Evolutionary conservation across 2,329 filamentous ascomycete species (phyloP), one percentile per base, ranked within the genome.

Genomic region (Geosmithia putterillii): DNA sequence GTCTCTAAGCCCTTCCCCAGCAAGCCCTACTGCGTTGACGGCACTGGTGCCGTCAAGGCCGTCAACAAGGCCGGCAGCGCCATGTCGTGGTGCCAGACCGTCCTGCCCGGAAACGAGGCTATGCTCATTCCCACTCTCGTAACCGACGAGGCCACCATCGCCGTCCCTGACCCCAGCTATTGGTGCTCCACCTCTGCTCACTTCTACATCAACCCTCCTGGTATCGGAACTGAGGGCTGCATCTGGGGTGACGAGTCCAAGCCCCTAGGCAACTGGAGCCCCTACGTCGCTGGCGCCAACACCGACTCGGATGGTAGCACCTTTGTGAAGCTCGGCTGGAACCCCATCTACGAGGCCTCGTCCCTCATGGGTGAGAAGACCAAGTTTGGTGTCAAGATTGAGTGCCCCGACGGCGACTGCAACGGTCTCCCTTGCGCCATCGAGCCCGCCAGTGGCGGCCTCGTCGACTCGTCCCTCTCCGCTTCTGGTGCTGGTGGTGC

Each of bases 111-210:
- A 41, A 82, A 86, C 53, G 84, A 89, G 64, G 81, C 81, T 47
- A 89, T 89, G 83, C 68, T 88, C 51, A 88, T 88, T 53, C 83
- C 83, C 15, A 89, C 83, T n/a, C 61, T 79, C 48, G 79, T 88
- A 40, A 55, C 67, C 19, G 63, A 67, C 48, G 60, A 58, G 9
- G 66, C 69, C n/a, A 72, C 70, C 23, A 66, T 90, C 44, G 83
- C 85, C 41, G 83, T 89, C 32, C 85, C 85, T 8, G 80, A 70
- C 45, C 63, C 70, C 17, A 70, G 64, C 44, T 89, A 89, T 61
- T 89, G 83, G 84, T 76, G 70, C 51, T 61, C 64, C 38, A 88
- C 84, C 12, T 75, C 83, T 46, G 81, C 85, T 46, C 85, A 90
- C 59, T 88, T 74, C 62, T 89, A 89, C 55, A 76, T 89, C 65